Conservation (phyloP, 2,329 filamentous ascomycete species). For the Curvularia spicifera region DNA sequence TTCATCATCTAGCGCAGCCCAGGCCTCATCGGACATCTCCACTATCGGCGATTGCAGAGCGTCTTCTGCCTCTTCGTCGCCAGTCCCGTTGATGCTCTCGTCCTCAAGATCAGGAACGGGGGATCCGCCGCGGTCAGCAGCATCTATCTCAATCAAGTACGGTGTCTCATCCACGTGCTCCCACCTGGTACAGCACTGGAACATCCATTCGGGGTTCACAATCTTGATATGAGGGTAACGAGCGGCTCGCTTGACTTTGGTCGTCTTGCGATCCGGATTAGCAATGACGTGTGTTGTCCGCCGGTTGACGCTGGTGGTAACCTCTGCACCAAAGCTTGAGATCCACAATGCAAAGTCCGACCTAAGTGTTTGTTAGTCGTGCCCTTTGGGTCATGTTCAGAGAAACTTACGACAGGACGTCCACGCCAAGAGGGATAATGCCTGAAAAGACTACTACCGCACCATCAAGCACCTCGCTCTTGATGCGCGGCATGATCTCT, state of each 20-base stretch:
- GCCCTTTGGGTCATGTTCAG: no score
- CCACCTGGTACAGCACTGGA: slow-evolving; percentile 86
- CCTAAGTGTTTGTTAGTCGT: slow-evolving; percentile 38
- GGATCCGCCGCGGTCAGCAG: slow-evolving; percentile 61
- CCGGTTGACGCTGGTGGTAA: slow-evolving; percentile 64
- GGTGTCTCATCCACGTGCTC: slow-evolving; percentile 76
- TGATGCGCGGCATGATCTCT: slow-evolving; percentile 80
- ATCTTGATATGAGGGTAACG: slow-evolving; percentile 84
- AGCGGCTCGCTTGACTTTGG: slow-evolving; percentile 88
- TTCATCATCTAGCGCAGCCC: slow-evolving; percentile 69
- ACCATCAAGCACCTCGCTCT: slow-evolving; percentile 74
- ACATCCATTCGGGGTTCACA: slow-evolving; percentile 88
- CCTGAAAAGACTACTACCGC: slow-evolving; percentile 87
- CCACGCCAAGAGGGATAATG: slow-evolving; percentile 80
- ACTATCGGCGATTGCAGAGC: slow-evolving; percentile 30
- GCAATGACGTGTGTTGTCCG: slow-evolving; percentile 74
- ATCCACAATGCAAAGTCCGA: slow-evolving; percentile 90
- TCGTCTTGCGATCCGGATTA: slow-evolving; percentile 74
- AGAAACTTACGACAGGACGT: slow-evolving; percentile 65
- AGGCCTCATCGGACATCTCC: slow-evolving; percentile 45
- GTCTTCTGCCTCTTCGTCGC: slow-evolving; percentile 46
- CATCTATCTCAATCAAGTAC: slow-evolving; percentile 78
- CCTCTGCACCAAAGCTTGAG: slow-evolving; percentile 79
- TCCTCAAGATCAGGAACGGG: slow-evolving; percentile 53
- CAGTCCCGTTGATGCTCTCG: slow-evolving; percentile 51